phyloP scores from a whole-genome alignment of 2,329 filamentous ascomycete species.

The Phialemoniopsis sp. region DNA sequence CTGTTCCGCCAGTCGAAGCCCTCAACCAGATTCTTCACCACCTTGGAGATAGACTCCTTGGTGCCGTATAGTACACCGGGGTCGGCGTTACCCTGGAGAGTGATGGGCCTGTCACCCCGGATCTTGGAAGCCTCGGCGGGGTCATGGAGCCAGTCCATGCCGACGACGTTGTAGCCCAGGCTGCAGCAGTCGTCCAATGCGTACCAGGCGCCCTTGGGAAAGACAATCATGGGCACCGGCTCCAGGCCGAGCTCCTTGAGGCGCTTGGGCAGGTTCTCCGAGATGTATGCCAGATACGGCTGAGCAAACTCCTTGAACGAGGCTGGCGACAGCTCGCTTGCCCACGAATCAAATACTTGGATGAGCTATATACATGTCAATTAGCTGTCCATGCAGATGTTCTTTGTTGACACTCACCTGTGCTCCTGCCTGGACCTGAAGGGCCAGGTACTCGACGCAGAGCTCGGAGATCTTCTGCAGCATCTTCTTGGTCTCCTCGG shows the following conservation, averaged over 20 bases:
- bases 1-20: conserved; percentile 73
- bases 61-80: conserved; percentile 89
- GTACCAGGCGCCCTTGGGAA: conserved; percentile 97
- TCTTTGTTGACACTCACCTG: conserved; percentile 51
- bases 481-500: conserved; percentile 73
- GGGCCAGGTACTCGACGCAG: conserved; percentile 89
- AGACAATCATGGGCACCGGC: conserved; percentile 92
- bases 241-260: conserved; percentile 72
- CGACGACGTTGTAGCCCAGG: conserved; percentile 88
- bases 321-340: conserved; percentile 81
- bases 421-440: conserved; percentile 89
- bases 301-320: conserved; percentile 82
- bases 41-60: conserved; percentile 72
- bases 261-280: conserved; percentile 70
- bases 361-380: conserved; percentile 53
- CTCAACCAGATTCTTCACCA: conserved; percentile 80
- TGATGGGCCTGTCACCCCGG: conserved; percentile 68
- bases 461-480: conserved; percentile 90
- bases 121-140: conserved; percentile 78
- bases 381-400: conserved; percentile 5
- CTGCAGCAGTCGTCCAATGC: conserved; percentile 83
- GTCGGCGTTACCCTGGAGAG: conserved; percentile 93
- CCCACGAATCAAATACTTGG: conserved; percentile 98
- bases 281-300: conserved; percentile 82
- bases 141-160: conserved; percentile 92